phyloP scores from a whole-genome alignment of 2,329 filamentous ascomycete genomes.

The Pseudogymnoascus sp. region DNA sequence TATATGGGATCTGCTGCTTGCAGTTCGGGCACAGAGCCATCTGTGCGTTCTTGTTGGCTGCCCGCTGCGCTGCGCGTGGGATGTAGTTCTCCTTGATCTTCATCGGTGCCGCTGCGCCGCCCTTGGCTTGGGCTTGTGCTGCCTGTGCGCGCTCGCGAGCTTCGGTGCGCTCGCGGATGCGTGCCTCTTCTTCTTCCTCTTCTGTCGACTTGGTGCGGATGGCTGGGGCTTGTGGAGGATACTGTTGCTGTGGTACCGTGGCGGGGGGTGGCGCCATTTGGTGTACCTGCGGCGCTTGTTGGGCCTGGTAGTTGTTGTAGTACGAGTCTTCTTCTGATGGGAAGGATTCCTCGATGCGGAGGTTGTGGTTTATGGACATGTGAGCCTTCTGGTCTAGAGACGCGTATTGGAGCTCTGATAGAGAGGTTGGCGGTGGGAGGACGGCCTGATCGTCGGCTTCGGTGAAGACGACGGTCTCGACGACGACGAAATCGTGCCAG shows the following conservation, averaged over 20 bases:
- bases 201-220: slow-evolving; percentile 10
- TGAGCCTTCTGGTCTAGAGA: slow-evolving; percentile 92
- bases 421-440: slow-evolving; percentile 78
- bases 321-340: slow-evolving; percentile 66
- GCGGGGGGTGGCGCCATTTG: slow-evolving; percentile 36
- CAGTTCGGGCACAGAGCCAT: slow-evolving; percentile 87
- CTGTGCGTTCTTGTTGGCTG: slow-evolving; percentile 55
- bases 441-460: slow-evolving; percentile 80
- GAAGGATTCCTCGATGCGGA: slow-evolving; percentile 92
- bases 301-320: slow-evolving; percentile 40
- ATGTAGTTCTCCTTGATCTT: slow-evolving; percentile 93
- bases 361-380: slow-evolving; percentile 67
- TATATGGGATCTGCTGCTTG: slow-evolving; percentile 77
- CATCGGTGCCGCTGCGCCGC: slow-evolving; percentile 56
- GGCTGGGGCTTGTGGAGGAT: slow-evolving; percentile 25
- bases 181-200: slow-evolving; percentile 31
- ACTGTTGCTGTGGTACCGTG: slow-evolving; percentile 23
- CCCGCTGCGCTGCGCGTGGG: slow-evolving; percentile 67
- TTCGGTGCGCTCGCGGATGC: slow-evolving; percentile 55
- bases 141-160: slow-evolving; percentile 60
- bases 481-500: slow-evolving; percentile 95
- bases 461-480: slow-evolving; percentile 88
- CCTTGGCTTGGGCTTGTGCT: slow-evolving; percentile 69
- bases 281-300: slow-evolving; percentile 25
- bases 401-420: slow-evolving; percentile 86